Evolutionary conservation across 1,284 basidiomycete genomes (phyloP), one percentile per base, ranked within the genome.

Genomic region (Microbotryum intermedium): DNA sequence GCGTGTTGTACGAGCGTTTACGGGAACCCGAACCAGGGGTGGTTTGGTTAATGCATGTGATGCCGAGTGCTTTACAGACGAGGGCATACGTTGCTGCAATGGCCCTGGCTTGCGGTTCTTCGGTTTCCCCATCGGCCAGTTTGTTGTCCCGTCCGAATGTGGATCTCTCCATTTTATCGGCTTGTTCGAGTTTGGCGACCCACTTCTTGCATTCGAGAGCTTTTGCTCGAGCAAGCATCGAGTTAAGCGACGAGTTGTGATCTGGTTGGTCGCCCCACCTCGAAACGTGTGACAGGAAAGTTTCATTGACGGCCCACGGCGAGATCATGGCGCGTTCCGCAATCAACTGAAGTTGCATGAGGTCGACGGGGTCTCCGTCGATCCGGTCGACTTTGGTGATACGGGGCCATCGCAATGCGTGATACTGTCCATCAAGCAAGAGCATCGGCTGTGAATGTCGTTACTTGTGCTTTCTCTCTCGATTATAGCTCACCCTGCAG

Each of bases 331-430:
- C 59, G 4, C 53, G 50, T 20, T 50, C 26, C 7, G 65, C 69
- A 7, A 53, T 46, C 6, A 5, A 13, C 44, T 70, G 69, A 10
- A 70, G 49, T 16, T 46, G 50, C 6, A 26, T 18, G n/a, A 69
- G 61, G 4, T 60, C 50, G 46, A 69, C 57, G 1, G 64, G 59
- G 23, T 53, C 49, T 6, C 45, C 52, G 42, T 57, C 57, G 5
- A 34, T 21, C 21, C 59, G 58, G 8, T 26, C 26, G 25, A 25
- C 8, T 34, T 67, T 67, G 45, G 55, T 62, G 45, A 65, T 55
- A 23, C 90, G 79, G 0, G 90, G 87, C 74, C 87, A 92, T 6
- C 90, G 84, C 4, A 90, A 77, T 69, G 87, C 87, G 70, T 90
- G 91, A 64, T 84, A 79, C 86, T 90, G 67, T 16, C 2, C 30